Conservation (phyloP, 106 monocot species). For the Acorus calamus region DNA sequence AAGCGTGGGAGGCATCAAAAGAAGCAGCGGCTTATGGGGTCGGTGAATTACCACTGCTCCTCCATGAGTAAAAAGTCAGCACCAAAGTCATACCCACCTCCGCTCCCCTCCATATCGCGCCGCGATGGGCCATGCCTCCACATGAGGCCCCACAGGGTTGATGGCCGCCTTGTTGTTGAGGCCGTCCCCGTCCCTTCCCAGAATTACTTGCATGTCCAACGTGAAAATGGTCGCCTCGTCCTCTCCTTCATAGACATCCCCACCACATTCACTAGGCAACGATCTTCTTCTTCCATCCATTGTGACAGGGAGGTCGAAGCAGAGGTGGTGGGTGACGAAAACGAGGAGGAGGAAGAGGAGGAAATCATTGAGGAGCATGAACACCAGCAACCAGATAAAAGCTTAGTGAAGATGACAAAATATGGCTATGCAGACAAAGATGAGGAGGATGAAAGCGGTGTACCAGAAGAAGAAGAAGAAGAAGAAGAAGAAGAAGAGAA, state of each 20-base stretch:
- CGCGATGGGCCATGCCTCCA: slow-evolving; percentile 14
- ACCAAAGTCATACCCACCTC: slow-evolving; percentile 8
- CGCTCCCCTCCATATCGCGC: slow-evolving; percentile 18
- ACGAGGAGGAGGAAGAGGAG: background rate
- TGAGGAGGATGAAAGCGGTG: background rate
- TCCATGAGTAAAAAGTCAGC: background rate
- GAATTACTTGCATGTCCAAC: slow-evolving; percentile 14
- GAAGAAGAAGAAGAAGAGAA: slow-evolving; percentile 19
- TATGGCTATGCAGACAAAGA: no score
- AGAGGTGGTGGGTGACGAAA: background rate
- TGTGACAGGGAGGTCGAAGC: no score
- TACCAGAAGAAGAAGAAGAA: slow-evolving; percentile 7
- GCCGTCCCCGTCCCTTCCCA: slow-evolving; percentile 8
- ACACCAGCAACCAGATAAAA: no score
- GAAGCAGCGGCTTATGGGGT: background rate
- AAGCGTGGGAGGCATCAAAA: no score
- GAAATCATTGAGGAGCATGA: background rate
- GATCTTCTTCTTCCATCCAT: no score
- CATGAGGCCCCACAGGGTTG: slow-evolving; percentile 10
- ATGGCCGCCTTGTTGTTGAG: slow-evolving; percentile 11
- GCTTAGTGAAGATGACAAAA: no score
- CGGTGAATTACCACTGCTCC: slow-evolving; percentile 18
- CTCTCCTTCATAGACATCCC: slow-evolving; percentile 7
- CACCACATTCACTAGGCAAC: background rate
- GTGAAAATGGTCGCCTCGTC: slow-evolving; percentile 8